Evolutionary conservation across 768 basidiomycete species (phyloP).

Genomic region (Macrolepiota albuminosa): DNA sequence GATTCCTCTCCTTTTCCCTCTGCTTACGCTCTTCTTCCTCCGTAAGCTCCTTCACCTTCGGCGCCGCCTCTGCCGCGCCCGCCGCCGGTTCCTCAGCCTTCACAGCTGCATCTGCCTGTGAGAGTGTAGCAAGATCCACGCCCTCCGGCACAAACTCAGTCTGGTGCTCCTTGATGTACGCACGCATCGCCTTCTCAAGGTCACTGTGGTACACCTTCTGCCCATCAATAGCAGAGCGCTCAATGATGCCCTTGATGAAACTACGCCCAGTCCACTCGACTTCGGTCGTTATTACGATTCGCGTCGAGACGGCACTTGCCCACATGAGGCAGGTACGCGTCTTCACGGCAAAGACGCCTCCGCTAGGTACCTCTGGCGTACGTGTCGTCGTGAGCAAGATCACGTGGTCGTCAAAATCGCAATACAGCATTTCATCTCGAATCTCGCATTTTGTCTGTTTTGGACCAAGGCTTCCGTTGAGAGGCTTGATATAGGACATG

Average conservation of each 20-base stretch:
- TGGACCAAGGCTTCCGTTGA: conserved; percentile 84
- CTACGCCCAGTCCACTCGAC: conserved; percentile 97
- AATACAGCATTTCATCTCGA: conserved; percentile 73
- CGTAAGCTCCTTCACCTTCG: conserved; percentile 16
- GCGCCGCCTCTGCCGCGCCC: conserved; percentile 22
- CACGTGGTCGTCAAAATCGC: conserved; percentile 82
- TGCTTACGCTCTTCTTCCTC: conserved; percentile 42
- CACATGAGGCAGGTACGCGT: conserved; percentile 94
- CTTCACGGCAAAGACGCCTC: conserved; percentile 90
- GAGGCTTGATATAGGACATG: conserved; percentile 95
- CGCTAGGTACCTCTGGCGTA: conserved; percentile 94
- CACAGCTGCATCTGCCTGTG: conserved; percentile 31
- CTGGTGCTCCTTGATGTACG: conserved; percentile 85
- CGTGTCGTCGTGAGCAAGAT: conserved; percentile 83
- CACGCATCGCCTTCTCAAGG: conserved; percentile 79
- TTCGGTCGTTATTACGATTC: conserved; percentile 81
- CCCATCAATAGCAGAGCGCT: conserved; percentile 85
- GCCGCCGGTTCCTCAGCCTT: conserved; percentile 13
- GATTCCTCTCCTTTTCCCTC: conserved; percentile 65
- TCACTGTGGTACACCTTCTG: conserved; percentile 85
- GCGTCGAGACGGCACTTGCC: conserved; percentile 75
- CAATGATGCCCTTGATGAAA: conserved; percentile 96
- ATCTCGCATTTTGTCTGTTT: conserved; percentile 96
- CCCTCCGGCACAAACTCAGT: conserved; percentile 88
- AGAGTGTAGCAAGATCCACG: conserved; percentile 54